These are phyloP conservation scores for Fraxinus ornus DNA, from an alignment of 305 asterid species.

Conservation along the genomic window DNA sequence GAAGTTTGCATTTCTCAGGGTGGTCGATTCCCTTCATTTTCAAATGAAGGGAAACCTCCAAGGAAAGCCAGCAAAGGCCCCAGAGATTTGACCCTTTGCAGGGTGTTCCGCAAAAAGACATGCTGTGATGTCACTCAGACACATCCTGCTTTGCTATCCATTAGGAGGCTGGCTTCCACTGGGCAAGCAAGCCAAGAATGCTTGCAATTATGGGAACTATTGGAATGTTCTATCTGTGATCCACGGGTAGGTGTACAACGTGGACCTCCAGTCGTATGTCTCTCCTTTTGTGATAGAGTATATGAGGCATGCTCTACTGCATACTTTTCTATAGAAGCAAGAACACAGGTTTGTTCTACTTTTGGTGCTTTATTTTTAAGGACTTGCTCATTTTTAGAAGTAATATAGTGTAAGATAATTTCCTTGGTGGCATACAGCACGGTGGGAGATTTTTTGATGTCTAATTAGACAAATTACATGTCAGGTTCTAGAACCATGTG, in stretches of 20 bases:
- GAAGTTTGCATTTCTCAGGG: conserved; percentile 88
- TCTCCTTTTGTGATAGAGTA: conserved; percentile 76
- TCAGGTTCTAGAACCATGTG: conserved; percentile 96
- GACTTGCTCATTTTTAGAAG: conserved; percentile 10
- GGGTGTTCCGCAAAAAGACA: conserved; percentile 79
- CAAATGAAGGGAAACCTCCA: conserved; percentile 80
- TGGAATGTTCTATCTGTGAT: conserved; percentile 93
- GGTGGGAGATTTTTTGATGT: conserved; percentile 5
- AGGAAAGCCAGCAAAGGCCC: conserved; percentile 73
- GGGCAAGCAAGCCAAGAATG: conserved; percentile 97
- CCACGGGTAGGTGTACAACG: conserved; percentile 76
- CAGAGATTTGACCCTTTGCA: conserved; percentile 78
- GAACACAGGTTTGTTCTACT: conserved; percentile 62
- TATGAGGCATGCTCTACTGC: conserved; percentile 79
- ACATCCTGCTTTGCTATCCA: conserved; percentile 74
- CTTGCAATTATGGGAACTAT: conserved; percentile 84
- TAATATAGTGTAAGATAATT: not conserved
- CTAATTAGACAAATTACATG: conserved; percentile 35
- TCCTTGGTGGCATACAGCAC: not conserved
- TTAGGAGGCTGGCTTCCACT: conserved; percentile 78
- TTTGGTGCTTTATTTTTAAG: not conserved
- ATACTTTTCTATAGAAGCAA: conserved; percentile 77
- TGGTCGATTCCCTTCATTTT: conserved; percentile 79
- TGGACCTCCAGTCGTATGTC: conserved; percentile 79
- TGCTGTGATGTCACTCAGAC: conserved; percentile 92